These are phyloP conservation scores for Phallus indusiatus DNA, from an alignment of 768 basidiomycete species.

Conservation along the genomic window DNA sequence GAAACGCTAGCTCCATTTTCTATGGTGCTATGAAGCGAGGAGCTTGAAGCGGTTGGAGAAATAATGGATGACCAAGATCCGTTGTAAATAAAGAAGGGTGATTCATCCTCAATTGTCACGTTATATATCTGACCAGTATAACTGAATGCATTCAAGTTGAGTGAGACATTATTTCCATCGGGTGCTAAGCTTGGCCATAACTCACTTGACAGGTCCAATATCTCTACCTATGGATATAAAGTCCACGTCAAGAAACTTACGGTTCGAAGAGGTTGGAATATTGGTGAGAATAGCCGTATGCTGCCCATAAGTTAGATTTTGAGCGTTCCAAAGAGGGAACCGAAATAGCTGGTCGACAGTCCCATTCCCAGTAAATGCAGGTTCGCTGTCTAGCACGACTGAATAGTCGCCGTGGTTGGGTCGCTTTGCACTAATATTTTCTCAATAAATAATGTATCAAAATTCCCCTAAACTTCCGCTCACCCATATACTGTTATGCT, in stretches of 20 bases:
- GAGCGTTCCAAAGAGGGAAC: not conserved
- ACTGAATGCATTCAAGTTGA: not conserved
- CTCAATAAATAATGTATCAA: too few relatives aligned
- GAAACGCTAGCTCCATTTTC: not conserved
- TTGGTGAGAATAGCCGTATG: conserved; percentile 3
- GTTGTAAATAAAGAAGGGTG: not conserved
- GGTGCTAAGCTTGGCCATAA: not conserved
- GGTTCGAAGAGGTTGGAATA: not conserved
- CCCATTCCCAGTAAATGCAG: not conserved
- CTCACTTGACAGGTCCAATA: not conserved
- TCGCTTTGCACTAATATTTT: not conserved
- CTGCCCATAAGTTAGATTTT: not conserved
- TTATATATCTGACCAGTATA: not conserved
- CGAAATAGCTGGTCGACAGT: not conserved
- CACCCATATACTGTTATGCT: too few relatives aligned
- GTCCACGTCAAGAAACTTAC: not conserved
- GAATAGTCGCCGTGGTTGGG: conserved; percentile 2
- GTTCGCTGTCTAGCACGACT: not conserved
- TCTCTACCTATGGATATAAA: conserved; percentile 2
- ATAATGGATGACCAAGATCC: not conserved
- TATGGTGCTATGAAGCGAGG: conserved; percentile 3
- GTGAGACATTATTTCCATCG: not conserved
- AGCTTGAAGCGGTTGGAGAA: conserved; percentile 1
- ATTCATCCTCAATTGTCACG: not conserved
- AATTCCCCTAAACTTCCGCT: too few relatives aligned